Conservation (phyloP, 768 basidiomycete species). For the Lactifluus volemus region DNA sequence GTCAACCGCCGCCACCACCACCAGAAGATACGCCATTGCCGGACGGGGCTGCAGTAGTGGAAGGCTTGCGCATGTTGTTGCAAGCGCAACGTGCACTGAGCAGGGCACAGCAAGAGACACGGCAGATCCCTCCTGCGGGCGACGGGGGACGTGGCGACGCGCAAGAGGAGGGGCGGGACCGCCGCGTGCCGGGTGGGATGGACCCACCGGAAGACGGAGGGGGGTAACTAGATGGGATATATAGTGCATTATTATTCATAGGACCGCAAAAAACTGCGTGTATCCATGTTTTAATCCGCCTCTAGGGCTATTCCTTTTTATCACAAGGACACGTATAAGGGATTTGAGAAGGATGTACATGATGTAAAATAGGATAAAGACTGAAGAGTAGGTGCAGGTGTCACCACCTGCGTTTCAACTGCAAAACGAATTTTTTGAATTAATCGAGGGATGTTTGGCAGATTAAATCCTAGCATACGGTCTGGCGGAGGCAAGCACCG, state of each 20-base stretch:
- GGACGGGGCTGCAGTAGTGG: conserved; percentile 46
- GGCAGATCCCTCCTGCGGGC: conserved; percentile 21
- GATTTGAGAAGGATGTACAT: background rate
- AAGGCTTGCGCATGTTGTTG: conserved; percentile 37
- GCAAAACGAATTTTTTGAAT: no score
- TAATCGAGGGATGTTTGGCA: no score
- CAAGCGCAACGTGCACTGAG: conserved; percentile 36
- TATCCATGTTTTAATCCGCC: background rate
- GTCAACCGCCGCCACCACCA: conserved; percentile 40
- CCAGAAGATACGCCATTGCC: conserved; percentile 41
- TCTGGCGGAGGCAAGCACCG: conserved; percentile 67
- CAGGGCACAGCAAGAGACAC: conserved; percentile 11
- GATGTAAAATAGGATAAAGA: no score
- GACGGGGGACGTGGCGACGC: conserved; percentile 21
- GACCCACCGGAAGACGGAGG: conserved; percentile 17
- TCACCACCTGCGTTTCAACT: conserved; percentile 56
- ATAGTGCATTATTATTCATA: conserved; percentile 4
- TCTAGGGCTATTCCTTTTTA: background rate
- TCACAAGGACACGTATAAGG: background rate
- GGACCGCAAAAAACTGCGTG: background rate
- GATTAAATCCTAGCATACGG: conserved; percentile 40
- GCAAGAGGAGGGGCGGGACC: conserved; percentile 26
- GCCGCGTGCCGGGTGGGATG: conserved; percentile 25
- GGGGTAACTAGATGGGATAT: conserved; percentile 3
- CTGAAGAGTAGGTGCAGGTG: background rate